A percentile compares a stretch with the other conserved stretches of the same genome.
Evolutionary conservation across 2,329 filamentous ascomycete species (phyloP).

Genomic region (Mollisia scopiformis): DNA sequence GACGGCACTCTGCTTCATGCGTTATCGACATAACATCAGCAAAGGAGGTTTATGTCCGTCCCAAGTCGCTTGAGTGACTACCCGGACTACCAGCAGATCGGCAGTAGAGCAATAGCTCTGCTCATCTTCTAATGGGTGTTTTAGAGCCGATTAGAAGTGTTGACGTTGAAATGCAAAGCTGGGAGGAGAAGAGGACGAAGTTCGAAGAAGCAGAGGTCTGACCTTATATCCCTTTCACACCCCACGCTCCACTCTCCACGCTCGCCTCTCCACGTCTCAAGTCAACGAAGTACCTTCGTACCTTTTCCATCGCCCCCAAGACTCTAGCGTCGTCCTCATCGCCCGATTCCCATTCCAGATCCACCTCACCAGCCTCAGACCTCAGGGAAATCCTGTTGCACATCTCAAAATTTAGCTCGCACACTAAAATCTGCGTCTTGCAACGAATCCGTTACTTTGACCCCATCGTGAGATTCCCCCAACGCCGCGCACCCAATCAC

Average conservation of each 20-base stretch:
- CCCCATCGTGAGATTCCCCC: neutral
- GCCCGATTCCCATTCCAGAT: neutral
- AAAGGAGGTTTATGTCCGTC: neutral
- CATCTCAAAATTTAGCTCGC: slow-evolving; percentile 11
- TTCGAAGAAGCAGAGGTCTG: neutral
- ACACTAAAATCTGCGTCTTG: slow-evolving; percentile 5
- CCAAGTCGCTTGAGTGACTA: neutral
- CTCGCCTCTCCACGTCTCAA: neutral
- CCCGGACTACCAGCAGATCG: neutral
- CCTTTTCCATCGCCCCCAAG: neutral
- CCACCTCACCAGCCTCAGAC: neutral
- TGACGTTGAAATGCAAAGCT: neutral
- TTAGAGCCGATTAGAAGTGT: neutral
- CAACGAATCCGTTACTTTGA: neutral
- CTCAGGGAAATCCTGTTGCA: neutral
- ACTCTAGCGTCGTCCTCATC: neutral
- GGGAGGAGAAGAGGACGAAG: neutral
- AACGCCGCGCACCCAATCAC: neutral
- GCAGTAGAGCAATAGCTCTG: neutral
- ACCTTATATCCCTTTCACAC: neutral
- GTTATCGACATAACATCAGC: neutral
- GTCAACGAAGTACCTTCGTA: neutral
- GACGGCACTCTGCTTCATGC: neutral
- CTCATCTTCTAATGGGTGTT: neutral
- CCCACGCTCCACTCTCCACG: neutral